Base-by-base conservation (phyloP, 2,329 filamentous ascomycete species). In the Lasiodiplodia gonubiensis region DNA sequence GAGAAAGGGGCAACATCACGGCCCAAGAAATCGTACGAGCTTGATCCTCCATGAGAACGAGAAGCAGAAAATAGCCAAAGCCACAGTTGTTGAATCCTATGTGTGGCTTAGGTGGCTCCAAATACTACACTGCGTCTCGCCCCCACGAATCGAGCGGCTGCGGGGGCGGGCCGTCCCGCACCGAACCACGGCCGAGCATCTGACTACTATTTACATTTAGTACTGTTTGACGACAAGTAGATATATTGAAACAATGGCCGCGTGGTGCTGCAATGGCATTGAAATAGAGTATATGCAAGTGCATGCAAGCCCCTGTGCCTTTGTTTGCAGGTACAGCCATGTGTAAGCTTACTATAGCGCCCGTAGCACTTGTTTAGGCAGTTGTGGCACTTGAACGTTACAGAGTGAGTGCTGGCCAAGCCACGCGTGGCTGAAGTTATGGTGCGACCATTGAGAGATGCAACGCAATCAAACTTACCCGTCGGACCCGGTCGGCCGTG, bases 261-360 rank as follows among this genome's bases (percentile, higher is more conserved):
- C 25, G 37, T 60, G 55, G 14, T 23, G 23, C 12, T 14, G 4
- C 37, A 18, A 12, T 12, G 11, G 59, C 59, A 63, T 51, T 35
- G 27, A 63, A 23, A 37, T 63, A 63, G 51, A 48, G 27, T 63
- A 35, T 37, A 35, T 51, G 57, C 25, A 25, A 42, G 42, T 35
- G 10, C 21, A 46, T 48, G 57, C 57, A 49, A 46, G 57, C 39
- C 39, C 23, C 42, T 42, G 12, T 14, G 18, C 23, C 5, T 51
- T 51, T 11, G 33, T 42, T 2, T 61, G 27, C 46, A 63, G 35
- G 27, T 63, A 37, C n/a, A 33, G 5, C 11, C 6, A 16, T 59
- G 12, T 8, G 30, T 39, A 49, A 51, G 59, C 59, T 63, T 63
- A 63, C 4, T 61, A 42, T 61, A 42, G 57, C 57, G 25, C n/a